Base-by-base conservation (phyloP, 2,329 filamentous ascomycete species). In the Xylariaceae sp. region DNA sequence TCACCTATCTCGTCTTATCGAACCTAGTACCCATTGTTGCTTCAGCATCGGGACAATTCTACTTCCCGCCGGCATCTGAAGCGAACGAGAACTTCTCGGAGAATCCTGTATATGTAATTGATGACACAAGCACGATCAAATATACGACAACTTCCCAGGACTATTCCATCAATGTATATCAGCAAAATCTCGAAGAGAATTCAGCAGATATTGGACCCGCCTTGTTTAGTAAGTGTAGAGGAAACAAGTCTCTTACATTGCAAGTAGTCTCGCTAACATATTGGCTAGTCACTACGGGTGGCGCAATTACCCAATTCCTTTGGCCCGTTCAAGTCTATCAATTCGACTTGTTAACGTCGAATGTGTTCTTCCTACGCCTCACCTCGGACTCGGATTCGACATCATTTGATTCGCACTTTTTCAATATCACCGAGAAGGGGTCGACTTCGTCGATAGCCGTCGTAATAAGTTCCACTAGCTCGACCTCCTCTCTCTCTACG, bases 131-230 rank as follows among this genome's bases (percentile, higher is more conserved):
- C n/a, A 58, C 49, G 3, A 54, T 64, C 42, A 48, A 52, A 15
- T 63, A 56, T 42, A 59, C 56, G 11, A 63, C 60, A 1, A 51
- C 42, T 2, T 56, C 56, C 36, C 48, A 38, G 6, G 52, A 54
- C 19, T 65, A 62, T 51, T 54, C 54, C 11, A 59, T 64, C 46
- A 55, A 53, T 7, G n/a, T 64, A 6, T 63, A 56, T 55, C 62
- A 66, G 12, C 48, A 63, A 33, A 45, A 35, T 14, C 18, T 39
- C 2, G 35, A 38, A 1, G 39, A 47, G 11, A 42, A 36, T 2
- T 45, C 52, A 1, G 60, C 57, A 11, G 44, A n/a, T 0, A 11
- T 48, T 4, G 58, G 58, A 1, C 58, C 58, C 6, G 32, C 17
- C 11, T 49, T 58, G 27, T 58, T 53, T 22, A 47, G 52, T 58